Conservation (phyloP, 495 filamentous ascomycete genomes). For the Mytilinidion resinicola region DNA sequence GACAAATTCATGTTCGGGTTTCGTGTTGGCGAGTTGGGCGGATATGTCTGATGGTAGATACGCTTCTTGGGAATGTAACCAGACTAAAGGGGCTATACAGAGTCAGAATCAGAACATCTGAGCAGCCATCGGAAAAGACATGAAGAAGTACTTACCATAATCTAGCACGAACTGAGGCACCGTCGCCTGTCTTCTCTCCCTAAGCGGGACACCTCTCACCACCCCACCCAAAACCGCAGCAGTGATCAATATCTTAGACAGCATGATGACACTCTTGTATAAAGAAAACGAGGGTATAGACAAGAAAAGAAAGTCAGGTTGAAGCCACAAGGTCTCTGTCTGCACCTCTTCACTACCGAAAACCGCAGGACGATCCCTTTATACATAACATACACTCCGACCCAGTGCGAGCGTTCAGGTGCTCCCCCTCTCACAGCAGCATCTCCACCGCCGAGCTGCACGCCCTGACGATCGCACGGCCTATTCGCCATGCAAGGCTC, state of each 20-base stretch:
- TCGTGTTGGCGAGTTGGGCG: slow-evolving; percentile 50
- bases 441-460: no score
- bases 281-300: neutral
- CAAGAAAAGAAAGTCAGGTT: no score
- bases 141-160: neutral
- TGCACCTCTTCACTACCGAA: no score
- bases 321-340: no score
- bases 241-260: neutral
- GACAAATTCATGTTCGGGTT: slow-evolving; percentile 47
- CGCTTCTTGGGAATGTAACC: slow-evolving; percentile 47
- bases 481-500: no score
- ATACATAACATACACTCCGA: no score
- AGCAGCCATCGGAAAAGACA: neutral
- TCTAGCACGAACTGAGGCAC: neutral
- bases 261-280: neutral
- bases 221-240: neutral
- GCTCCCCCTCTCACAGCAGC: no score
- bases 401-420: no score
- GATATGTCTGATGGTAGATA: slow-evolving; percentile 54
- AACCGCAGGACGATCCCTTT: no score
- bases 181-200: neutral
- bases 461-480: no score
- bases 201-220: neutral
- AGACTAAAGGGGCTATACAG: slow-evolving; percentile 25
- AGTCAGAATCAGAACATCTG: neutral